phyloP scores from a whole-genome alignment of 306 rosid genomes.

The Ammopiptanthus mongolicus region DNA sequence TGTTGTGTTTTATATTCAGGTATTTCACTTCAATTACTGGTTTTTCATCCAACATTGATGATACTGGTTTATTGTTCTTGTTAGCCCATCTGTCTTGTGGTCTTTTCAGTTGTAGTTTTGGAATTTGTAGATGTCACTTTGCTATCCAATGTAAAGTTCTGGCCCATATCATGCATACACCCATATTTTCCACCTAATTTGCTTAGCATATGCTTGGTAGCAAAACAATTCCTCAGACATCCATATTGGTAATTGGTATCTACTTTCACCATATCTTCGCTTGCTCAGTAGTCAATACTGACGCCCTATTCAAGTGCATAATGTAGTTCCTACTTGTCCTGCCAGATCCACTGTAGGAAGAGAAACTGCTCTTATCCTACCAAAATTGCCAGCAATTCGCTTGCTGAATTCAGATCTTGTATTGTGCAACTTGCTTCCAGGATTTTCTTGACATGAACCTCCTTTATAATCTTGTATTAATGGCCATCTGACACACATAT shows the following conservation, averaged over 20 bases:
- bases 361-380: background rate
- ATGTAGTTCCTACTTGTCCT: background rate
- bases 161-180: background rate
- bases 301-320: background rate
- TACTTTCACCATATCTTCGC: background rate
- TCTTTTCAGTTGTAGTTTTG: slow-evolving; percentile 8
- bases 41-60: slow-evolving; percentile 1
- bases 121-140: background rate
- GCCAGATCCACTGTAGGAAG: background rate
- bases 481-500: background rate
- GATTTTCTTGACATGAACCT: background rate
- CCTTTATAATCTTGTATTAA: slow-evolving; percentile 1
- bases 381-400: background rate
- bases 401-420: background rate
- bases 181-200: background rate
- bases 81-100: background rate
- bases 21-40: slow-evolving; percentile 20
- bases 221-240: background rate
- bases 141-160: background rate
- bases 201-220: background rate
- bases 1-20: slow-evolving; percentile 93
- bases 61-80: slow-evolving; percentile 14
- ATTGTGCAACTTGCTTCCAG: slow-evolving; percentile 13
- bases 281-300: background rate
- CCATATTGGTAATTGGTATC: background rate